These are phyloP conservation scores for Paraleonurus japonicus DNA, from an alignment of 257 asterid genomes.

Conservation along the genomic window DNA sequence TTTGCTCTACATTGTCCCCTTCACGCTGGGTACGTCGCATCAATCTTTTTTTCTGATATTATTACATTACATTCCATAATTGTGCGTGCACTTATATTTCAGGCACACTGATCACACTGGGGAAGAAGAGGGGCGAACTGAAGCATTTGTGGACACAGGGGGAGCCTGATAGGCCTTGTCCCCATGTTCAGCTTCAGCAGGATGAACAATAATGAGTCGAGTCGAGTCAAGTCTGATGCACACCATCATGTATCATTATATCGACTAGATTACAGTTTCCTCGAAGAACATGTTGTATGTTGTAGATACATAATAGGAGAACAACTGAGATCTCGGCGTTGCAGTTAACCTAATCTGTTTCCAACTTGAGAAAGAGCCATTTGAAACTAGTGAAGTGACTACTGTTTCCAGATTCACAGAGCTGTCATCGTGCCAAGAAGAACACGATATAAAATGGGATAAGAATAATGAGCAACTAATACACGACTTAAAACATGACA, in stretches of 20 bases:
- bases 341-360: constrained; percentile 8
- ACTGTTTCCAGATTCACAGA: neutral
- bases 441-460: neutral
- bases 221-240: neutral
- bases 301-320: constrained; percentile 29
- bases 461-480: neutral
- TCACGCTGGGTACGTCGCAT: constrained; percentile 68
- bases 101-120: constrained; percentile 81
- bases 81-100: constrained; percentile 12
- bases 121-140: constrained; percentile 76
- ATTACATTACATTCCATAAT: neutral
- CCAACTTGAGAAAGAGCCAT: constrained; percentile 17
- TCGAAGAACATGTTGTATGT: constrained; percentile 16
- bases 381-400: constrained; percentile 4
- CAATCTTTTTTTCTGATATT: neutral
- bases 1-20: constrained; percentile 96
- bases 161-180: constrained; percentile 81
- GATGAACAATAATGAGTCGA: constrained; percentile 20
- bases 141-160: constrained; percentile 83
- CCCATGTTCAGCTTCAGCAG: constrained; percentile 59
- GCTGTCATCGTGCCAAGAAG: neutral
- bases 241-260: neutral
- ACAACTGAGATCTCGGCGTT: neutral
- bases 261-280: neutral
- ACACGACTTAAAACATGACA: neutral